These are phyloP conservation scores for Yarrowia bubula DNA, from an alignment of 805 yeast species.

Conservation along the genomic window DNA sequence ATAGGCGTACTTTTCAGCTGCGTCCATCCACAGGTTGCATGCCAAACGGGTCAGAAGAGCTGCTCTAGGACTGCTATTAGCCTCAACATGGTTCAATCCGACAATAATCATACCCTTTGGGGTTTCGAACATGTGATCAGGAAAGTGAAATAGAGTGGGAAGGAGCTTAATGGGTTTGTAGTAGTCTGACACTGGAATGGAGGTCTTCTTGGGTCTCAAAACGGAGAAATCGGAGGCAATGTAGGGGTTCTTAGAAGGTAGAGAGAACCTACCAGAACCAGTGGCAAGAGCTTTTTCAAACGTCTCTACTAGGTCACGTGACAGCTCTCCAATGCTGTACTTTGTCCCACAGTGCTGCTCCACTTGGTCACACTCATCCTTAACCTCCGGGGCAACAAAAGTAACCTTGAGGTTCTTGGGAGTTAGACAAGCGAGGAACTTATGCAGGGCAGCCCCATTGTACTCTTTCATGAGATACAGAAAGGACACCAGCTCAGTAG, in stretches of 20 bases:
- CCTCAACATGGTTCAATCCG: not conserved
- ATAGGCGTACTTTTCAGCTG: conserved; percentile 13
- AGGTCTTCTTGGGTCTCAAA: not conserved
- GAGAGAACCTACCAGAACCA: not conserved
- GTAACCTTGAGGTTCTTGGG: conserved; percentile 60
- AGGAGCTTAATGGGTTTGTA: not conserved
- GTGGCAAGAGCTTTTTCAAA: not conserved
- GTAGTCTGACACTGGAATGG: not conserved
- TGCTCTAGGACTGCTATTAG: not conserved
- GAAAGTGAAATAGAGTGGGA: not conserved
- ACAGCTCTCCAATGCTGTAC: not conserved
- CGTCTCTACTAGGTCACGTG: not conserved
- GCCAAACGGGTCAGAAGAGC: not conserved
- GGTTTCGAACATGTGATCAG: conserved; percentile 3
- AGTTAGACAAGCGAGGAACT: conserved; percentile 51
- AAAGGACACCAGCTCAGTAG: conserved; percentile 56
- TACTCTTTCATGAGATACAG: conserved; percentile 54
- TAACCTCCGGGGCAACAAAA: conserved; percentile 53
- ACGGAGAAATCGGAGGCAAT: not conserved
- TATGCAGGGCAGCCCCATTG: conserved; percentile 52
- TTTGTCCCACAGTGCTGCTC: conserved; percentile 14
- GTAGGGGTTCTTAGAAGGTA: not conserved
- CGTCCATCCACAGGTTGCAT: not conserved
- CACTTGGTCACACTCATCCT: conserved; percentile 39
- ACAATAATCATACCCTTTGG: not conserved